These are phyloP conservation scores for Avena atlantica DNA, from an alignment of 176 grass and related monocot genomes.

Conservation along the genomic window DNA sequence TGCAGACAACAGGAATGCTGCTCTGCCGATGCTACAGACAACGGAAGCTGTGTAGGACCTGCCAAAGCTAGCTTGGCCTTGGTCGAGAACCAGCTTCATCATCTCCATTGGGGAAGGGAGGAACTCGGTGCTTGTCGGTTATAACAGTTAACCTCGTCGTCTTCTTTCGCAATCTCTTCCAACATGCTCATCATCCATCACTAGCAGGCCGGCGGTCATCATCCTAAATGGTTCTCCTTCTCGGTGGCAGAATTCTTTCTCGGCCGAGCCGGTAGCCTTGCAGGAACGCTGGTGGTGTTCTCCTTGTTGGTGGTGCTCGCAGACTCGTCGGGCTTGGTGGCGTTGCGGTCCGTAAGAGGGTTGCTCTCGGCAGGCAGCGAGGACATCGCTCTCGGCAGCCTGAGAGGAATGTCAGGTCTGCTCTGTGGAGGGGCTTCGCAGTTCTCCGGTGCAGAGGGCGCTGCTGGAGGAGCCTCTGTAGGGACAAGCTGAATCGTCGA, in stretches of 20 bases:
- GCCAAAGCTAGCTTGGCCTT: slow-evolving; percentile 19
- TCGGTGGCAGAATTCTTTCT: slow-evolving; percentile 14
- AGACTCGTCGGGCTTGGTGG: slow-evolving; percentile 50
- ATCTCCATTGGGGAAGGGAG: not conserved
- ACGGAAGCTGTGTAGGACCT: no score
- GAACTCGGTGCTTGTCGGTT: not conserved
- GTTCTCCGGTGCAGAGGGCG: slow-evolving; percentile 33
- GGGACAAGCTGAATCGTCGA: slow-evolving; percentile 71
- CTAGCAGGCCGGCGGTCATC: not conserved
- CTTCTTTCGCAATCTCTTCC: not conserved
- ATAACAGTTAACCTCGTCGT: slow-evolving; percentile 15
- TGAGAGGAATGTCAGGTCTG: slow-evolving; percentile 59
- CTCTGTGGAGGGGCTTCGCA: slow-evolving; percentile 42
- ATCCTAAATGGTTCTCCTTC: slow-evolving; percentile 24
- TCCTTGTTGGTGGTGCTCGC: slow-evolving; percentile 57
- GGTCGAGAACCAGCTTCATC: no score
- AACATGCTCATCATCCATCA: slow-evolving; percentile 16
- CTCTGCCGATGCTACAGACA: not conserved
- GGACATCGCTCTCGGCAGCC: slow-evolving; percentile 83
- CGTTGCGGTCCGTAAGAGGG: slow-evolving; percentile 71
- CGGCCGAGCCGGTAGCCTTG: not conserved
- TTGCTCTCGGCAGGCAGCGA: slow-evolving; percentile 44
- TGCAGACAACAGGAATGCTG: not conserved
- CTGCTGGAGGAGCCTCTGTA: slow-evolving; percentile 29
- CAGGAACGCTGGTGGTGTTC: slow-evolving; percentile 22